Percentiles rank a stretch among this genome's conserved stretches.
Evolutionary conservation across 2,329 filamentous ascomycete species (phyloP).

Genomic region (Lecanoromycetidae sp.): DNA sequence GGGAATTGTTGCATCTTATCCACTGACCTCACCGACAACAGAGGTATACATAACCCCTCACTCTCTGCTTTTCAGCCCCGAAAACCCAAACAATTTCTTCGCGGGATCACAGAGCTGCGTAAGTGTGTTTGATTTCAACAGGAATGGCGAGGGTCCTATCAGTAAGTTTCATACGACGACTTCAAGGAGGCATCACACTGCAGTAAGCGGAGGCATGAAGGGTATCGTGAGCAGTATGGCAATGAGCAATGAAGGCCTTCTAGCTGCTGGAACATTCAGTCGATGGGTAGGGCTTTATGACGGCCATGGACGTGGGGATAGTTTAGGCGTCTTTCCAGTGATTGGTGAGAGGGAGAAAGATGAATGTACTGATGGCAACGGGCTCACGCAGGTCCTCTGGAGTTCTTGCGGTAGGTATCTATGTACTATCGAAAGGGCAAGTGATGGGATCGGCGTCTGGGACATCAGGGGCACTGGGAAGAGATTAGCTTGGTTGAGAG

Average conservation of each 20-base stretch:
- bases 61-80: conserved; percentile 41
- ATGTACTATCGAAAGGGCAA: conserved; percentile 45
- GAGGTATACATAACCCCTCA: conserved; percentile 45
- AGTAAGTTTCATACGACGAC: conserved; percentile 37
- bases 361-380: conserved; percentile 29
- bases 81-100: conserved; percentile 38
- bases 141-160: conserved; percentile 37
- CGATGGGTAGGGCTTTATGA: conserved; percentile 46
- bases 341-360: conserved; percentile 20
- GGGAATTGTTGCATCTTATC: conserved; percentile 39
- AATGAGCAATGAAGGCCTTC: conserved; percentile 35
- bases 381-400: conserved; percentile 46
- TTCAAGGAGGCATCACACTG: conserved; percentile 34
- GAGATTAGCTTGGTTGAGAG: conserved; percentile 38
- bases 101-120: conserved; percentile 44
- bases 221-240: conserved; percentile 43
- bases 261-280: conserved; percentile 47
- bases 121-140: conserved; percentile 43
- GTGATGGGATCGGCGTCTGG: conserved; percentile 44
- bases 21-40: conserved; percentile 41
- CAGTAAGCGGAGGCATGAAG: conserved; percentile 41
- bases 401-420: conserved; percentile 47
- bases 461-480: conserved; percentile 45
- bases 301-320: conserved; percentile 36
- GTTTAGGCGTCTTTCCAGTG: conserved; percentile 40